Evolutionary conservation across 1,284 basidiomycete species (phyloP).

Genomic region (Jaminaea rosea): DNA sequence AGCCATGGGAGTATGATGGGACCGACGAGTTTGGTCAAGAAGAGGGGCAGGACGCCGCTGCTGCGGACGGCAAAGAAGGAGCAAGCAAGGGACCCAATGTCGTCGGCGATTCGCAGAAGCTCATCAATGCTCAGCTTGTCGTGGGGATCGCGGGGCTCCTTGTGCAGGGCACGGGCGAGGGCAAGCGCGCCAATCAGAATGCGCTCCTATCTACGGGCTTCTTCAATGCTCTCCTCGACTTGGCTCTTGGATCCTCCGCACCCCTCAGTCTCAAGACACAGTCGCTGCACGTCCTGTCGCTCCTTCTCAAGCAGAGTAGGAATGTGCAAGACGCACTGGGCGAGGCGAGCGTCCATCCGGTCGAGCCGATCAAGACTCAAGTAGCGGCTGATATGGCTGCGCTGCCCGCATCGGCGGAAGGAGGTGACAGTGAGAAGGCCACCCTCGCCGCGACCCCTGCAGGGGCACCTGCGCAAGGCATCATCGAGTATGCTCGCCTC

Average conservation of each 20-base stretch:
- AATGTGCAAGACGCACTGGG: constrained; percentile 52
- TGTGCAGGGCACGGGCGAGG: constrained; percentile 49
- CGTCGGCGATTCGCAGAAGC: constrained; percentile 64
- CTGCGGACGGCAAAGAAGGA: neutral
- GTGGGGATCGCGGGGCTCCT: constrained; percentile 66
- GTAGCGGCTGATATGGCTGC: neutral
- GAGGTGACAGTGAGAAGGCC: neutral
- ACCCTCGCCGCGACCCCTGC: neutral
- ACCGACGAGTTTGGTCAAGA: constrained; percentile 1
- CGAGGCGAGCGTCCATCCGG: constrained; percentile 25
- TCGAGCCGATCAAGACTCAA: constrained; percentile 11
- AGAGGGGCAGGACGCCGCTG: neutral
- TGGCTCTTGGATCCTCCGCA: constrained; percentile 82
- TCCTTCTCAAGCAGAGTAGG: constrained; percentile 17
- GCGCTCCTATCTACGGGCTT: constrained; percentile 57
- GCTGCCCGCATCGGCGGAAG: neutral
- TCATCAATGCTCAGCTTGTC: constrained; percentile 65
- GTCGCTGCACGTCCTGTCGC: constrained; percentile 62
- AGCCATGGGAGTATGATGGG: constrained; percentile 62
- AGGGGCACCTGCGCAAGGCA: no score
- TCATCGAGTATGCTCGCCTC: constrained; percentile 13
- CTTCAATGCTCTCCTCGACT: constrained; percentile 73
- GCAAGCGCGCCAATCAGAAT: constrained; percentile 53
- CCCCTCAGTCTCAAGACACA: constrained; percentile 66
- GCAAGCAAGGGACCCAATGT: neutral